phyloP scores from a whole-genome alignment of 805 yeast species.

The Yamadazyma olivae region DNA sequence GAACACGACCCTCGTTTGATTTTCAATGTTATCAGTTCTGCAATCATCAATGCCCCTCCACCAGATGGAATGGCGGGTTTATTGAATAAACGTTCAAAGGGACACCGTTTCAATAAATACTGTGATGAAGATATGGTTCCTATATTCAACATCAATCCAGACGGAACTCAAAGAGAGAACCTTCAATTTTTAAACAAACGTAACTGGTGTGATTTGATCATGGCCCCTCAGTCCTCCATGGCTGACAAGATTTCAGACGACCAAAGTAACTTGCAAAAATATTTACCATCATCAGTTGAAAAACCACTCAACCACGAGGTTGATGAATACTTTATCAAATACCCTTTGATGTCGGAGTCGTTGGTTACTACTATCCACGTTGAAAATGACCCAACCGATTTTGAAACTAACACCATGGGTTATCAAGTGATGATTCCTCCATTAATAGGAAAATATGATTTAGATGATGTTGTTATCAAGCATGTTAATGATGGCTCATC shows the following conservation, averaged over 20 bases:
- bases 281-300: slow-evolving; percentile 11
- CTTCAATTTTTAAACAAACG: slow-evolving; percentile 60
- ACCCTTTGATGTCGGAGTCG: slow-evolving; percentile 55
- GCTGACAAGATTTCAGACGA: slow-evolving; percentile 12
- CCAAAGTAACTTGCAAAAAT: slow-evolving; percentile 5
- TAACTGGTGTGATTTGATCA: slow-evolving; percentile 70
- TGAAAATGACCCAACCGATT: slow-evolving; percentile 54
- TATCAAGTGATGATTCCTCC: slow-evolving; percentile 75
- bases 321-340: slow-evolving; percentile 38
- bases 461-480: slow-evolving; percentile 31
- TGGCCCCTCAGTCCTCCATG: slow-evolving; percentile 36
- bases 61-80: slow-evolving; percentile 81
- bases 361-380: slow-evolving; percentile 71
- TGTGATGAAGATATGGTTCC: slow-evolving; percentile 84
- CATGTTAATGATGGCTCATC: slow-evolving; percentile 17
- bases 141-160: slow-evolving; percentile 58
- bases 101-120: slow-evolving; percentile 61
- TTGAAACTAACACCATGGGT: slow-evolving; percentile 51
- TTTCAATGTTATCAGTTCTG: slow-evolving; percentile 83
- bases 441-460: slow-evolving; percentile 31
- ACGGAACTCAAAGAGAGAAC: slow-evolving; percentile 47
- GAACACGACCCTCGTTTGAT: slow-evolving; percentile 72
- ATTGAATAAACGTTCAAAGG: slow-evolving; percentile 61
- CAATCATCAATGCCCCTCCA: slow-evolving; percentile 91
- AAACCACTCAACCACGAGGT: slow-evolving; percentile 4